phyloP scores from a whole-genome alignment of 805 yeast genomes.

The Suhomyces sp. region DNA sequence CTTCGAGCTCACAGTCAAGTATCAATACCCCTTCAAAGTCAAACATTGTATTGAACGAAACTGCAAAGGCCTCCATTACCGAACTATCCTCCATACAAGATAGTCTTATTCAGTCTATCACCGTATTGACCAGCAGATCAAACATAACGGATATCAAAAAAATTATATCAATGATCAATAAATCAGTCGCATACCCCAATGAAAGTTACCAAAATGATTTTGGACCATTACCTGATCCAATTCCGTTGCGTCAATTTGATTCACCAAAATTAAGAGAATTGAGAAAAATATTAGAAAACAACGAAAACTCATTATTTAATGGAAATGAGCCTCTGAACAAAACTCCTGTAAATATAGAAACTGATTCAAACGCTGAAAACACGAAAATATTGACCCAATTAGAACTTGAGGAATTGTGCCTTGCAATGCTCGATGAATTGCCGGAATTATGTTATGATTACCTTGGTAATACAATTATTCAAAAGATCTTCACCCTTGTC shows the following conservation, averaged over 20 bases:
- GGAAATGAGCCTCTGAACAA: not conserved
- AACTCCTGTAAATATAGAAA: not conserved
- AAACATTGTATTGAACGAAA: conserved; percentile 5
- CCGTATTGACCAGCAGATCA: conserved; percentile 15
- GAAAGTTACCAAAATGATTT: conserved; percentile 51
- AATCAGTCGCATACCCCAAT: conserved; percentile 36
- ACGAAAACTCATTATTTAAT: conserved; percentile 19
- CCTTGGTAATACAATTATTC: conserved; percentile 93
- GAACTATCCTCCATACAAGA: conserved; percentile 24
- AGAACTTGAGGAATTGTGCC: conserved; percentile 77
- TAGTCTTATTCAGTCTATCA: conserved; percentile 17
- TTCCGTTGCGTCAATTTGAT: conserved; percentile 69
- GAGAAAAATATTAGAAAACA: conserved; percentile 54
- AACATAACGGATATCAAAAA: conserved; percentile 32
- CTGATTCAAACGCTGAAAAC: conserved; percentile 9
- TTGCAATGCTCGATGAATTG: conserved; percentile 82
- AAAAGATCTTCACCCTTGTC: conserved; percentile 75
- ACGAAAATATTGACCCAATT: conserved; percentile 35
- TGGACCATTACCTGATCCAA: conserved; percentile 77
- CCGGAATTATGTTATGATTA: conserved; percentile 92
- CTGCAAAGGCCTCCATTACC: conserved; percentile 16
- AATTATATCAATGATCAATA: conserved; percentile 44
- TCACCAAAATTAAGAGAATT: conserved; percentile 86
- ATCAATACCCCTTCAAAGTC: conserved; percentile 3
- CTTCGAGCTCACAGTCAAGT: not conserved